Evolutionary conservation across 106 monocot species (phyloP), one percentile per base, ranked within the genome.

Genomic region (Dendrobium chrysotoxum): DNA sequence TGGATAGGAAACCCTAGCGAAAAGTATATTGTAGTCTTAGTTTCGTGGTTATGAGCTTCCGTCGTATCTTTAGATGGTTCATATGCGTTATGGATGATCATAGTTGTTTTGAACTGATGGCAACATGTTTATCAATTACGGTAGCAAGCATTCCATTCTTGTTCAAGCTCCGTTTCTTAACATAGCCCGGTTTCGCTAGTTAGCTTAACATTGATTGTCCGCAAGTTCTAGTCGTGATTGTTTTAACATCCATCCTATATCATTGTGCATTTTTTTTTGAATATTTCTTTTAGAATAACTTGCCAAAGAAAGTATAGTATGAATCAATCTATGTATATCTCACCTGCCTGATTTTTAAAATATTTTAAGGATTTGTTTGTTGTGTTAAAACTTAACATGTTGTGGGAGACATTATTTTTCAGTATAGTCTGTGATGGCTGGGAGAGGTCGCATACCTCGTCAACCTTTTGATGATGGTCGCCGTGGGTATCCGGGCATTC

Each of bases 401-500:
- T 15, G 15, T 16, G 4, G 15, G 11, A 20, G 20, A 55, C 7
- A 5, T 61, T 35, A 10, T 35, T 25, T 77, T 72, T 21, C 20
- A 74, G 79, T 17, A 38, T 55, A 83, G 61, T 40, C 38, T 54
- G 40, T 13, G 41, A 91, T 91, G 91, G 78, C 86, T 23, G 88
- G 86, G 15, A 88, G 91, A 86, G 86, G 88, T 58, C 91, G 82
- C 61, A 28, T 80, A 47, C 75, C 86, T 61, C 84, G 81, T 21
- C 84, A 88, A 61, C 45, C 75, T 81, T 77, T 82, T 68, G 88
- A 86, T 39, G 79, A 84, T 76, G 75, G 83, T 12, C 76, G 78
- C 46, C 88, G 78, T 53, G 76, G 80, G 42, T 85, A 91, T 83
- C 78, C 83, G 77, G 77, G 26, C 15, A 8, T 67, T 54, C 80